Conservation (phyloP, 371 early-diverging fungal genomes). For the Actinomortierella ambigua region DNA sequence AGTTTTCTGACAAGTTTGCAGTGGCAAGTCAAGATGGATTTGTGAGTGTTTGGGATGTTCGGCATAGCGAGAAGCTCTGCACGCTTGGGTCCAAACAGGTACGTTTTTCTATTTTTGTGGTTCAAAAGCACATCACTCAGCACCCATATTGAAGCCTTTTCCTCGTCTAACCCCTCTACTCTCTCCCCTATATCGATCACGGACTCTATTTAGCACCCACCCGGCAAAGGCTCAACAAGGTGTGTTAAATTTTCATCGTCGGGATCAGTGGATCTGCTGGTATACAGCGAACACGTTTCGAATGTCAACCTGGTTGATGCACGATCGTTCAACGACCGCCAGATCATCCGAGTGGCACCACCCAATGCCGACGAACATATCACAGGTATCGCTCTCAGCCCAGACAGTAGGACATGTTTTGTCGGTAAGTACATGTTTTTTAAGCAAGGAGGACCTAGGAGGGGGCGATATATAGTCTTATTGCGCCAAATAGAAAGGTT, state of each 20-base stretch:
- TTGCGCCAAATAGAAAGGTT: too few species aligned
- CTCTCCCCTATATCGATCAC: background rate
- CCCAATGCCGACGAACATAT: constrained; percentile 73
- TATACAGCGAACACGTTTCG: constrained; percentile 86
- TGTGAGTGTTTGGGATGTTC: constrained; percentile 81
- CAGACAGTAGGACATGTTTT: constrained; percentile 78
- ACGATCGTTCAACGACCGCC: constrained; percentile 77
- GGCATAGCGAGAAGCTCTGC: constrained; percentile 57
- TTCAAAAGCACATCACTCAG: background rate
- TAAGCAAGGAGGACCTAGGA: too few species aligned
- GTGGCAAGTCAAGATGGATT: constrained; percentile 85
- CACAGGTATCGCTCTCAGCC: constrained; percentile 78
- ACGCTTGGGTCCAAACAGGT: constrained; percentile 54
- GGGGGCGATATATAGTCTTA: too few species aligned
- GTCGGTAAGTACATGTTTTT: constrained; percentile 63
- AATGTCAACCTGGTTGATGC: constrained; percentile 88
- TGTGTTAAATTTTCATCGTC: constrained; percentile 85
- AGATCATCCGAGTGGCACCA: constrained; percentile 64
- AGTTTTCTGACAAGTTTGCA: constrained; percentile 74
- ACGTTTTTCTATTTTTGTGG: background rate
- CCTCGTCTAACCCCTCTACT: background rate
- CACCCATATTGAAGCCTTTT: too few species aligned
- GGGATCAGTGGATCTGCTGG: constrained; percentile 80
- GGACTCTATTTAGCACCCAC: constrained; percentile 47
- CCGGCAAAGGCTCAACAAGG: constrained; percentile 82